Base-by-base conservation (phyloP, 202 grass and related monocot species). In the Setaria viridis region DNA sequence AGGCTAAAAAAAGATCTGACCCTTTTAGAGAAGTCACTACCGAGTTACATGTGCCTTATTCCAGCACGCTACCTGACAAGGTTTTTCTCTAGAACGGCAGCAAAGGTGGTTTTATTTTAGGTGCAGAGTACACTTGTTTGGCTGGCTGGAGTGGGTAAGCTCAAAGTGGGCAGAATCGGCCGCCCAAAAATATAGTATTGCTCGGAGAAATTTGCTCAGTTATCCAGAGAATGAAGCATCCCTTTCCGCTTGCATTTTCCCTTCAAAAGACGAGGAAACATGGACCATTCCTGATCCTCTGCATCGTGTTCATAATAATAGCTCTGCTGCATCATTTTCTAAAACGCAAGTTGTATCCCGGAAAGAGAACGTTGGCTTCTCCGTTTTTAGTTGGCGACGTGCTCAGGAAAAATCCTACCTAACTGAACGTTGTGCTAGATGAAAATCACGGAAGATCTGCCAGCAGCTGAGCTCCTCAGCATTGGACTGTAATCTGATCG, bases 1-100 rank as follows among this genome's bases (percentile, higher is more conserved):
- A 62, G 59, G 10, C 4, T 62, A 12, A 12, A 11, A 66, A 39
- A 72, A 47, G 47, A 49, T 73, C 21, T 56, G 5, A 46, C 5
- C 15, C 11, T 45, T 46, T 37, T 39, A 4, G 70, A 68, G 33
- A 64, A 58, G 56, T 19, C 57, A 49, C 65, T 47, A 32, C 30
- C 63, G 9, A 81, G 50, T 74, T 70, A 72, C 70, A n/a, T 49
- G 78, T 81, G 56, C 30, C 79, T 78, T 59, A 17, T 60, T 80
- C 42, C 74, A 62, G 51, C 21, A 79, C 81, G 74, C 79, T 46
- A 87, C 50, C 74, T 62, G 41, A 74, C 70, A 73, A 78, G 34
- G 43, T 77, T 79, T 39, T 41, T 41, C 41, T 64, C 56, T 1
- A 30, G 12, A 85, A 46, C 10, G 15, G 13, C 14, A 53, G 65